Base-by-base conservation (phyloP, 2,329 filamentous ascomycete species). In the Bipolaris oryzae region DNA sequence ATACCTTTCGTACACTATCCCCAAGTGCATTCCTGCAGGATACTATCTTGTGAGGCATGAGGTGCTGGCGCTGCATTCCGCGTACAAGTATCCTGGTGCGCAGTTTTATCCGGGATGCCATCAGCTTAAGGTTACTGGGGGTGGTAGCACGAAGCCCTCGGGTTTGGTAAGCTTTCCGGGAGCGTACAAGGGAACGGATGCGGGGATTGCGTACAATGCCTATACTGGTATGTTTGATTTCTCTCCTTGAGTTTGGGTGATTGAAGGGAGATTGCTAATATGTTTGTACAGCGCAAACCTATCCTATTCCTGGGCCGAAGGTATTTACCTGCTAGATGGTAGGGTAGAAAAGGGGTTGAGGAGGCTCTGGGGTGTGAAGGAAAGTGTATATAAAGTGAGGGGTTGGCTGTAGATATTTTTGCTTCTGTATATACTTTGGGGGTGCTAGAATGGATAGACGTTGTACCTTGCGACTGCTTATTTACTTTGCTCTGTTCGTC, bases 11-110 rank as follows among this genome's bases (percentile, higher is more conserved):
- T 86, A 85, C 76, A 83, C 79, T n/a, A 82, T 86, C 61, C 84
- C 84, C 3, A 74, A 74, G 13, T 84, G 81, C 72, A 76, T 86
- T 37, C 74, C 78, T 41, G 72, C 79, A 0, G 84, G 84, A 1
- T 82, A 82, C 77, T 85, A 86, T 71, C 80, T 86, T 52, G 82
- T 86, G 21, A 82, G 84, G 46, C 84, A 86, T 64, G 84, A 86
- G 70, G 80, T 84, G 65, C 81, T 85, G 57, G 84, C 83, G 3
- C 77, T 86, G 48, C 83, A 85, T 70, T 63, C 81, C 3, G 71
- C 75, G 1, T 79, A 72, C 53, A 42, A 69, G 5, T 84, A 84
- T 63, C 82, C 82, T 0, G 84, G 84, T 16, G 82, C 80, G 1
- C 84, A 86, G 64, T 81, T 85, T 70, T 86, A 86, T 64, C 83